Conservation (phyloP, 1,284 basidiomycete genomes). For the Cerrena zonata region DNA sequence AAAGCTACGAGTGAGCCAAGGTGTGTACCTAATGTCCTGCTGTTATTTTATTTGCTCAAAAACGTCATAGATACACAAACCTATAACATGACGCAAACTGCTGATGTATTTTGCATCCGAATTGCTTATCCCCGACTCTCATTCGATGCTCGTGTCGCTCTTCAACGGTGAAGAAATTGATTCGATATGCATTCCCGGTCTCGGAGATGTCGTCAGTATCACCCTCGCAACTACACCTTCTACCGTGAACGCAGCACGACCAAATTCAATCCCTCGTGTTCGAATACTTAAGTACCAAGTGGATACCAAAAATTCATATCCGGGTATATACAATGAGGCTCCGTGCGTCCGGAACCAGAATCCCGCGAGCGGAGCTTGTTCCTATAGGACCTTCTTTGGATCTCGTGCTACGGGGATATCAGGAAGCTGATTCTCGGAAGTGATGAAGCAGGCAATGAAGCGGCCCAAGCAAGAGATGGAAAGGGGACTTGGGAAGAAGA, state of each 20-base stretch:
- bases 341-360: slow-evolving; percentile 69
- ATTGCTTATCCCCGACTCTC: slow-evolving; percentile 86
- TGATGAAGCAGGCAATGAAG: slow-evolving; percentile 77
- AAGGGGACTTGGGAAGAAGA: slow-evolving; percentile 85
- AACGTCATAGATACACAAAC: slow-evolving; percentile 67
- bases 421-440: slow-evolving; percentile 68
- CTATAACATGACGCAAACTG: slow-evolving; percentile 81
- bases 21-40: slow-evolving; percentile 35
- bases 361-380: slow-evolving; percentile 76
- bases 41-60: neutral
- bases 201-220: slow-evolving; percentile 90
- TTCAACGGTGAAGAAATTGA: slow-evolving; percentile 85
- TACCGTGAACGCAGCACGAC: slow-evolving; percentile 42
- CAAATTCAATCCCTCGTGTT: slow-evolving; percentile 21
- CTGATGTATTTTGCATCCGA: slow-evolving; percentile 94
- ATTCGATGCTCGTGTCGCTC: slow-evolving; percentile 86
- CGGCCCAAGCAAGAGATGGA: slow-evolving; percentile 76
- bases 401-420: slow-evolving; percentile 71
- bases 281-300: slow-evolving; percentile 26
- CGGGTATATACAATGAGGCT: slow-evolving; percentile 80
- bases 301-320: slow-evolving; percentile 80
- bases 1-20: slow-evolving; percentile 77
- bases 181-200: slow-evolving; percentile 76
- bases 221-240: slow-evolving; percentile 66
- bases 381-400: slow-evolving; percentile 93